Base-by-base conservation (phyloP, 345 rosid species). In the Trapa incisa region DNA sequence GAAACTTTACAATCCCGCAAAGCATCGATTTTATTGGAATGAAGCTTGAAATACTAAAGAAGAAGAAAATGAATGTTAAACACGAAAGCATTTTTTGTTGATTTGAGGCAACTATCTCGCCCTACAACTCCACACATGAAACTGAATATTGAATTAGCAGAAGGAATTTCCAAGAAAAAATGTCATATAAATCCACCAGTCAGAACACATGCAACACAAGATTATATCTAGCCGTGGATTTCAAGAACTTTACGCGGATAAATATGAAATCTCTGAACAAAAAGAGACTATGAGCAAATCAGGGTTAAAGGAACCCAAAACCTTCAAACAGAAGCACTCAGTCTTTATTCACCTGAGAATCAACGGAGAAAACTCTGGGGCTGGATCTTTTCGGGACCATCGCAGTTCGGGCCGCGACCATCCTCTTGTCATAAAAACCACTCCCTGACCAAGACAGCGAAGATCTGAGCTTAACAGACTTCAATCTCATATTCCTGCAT, bases 291-390 rank as follows among this genome's bases (percentile, higher is more conserved):
- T 11, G 11, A 45, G 11, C 48, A 45, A 45, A 45, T 6, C 48
- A 60, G 37, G 15, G 14, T 12, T 12, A 60, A 22, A 35, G 10
- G 64, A 35, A 60, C 17, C 15, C 38, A 60, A 35, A 22, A 61
- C 37, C 37, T 16, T 14, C 5, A 12, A 15, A 39, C 29, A 16
- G n/a, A 29, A 16, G 42, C 11, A 38, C 33, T 64, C 33, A 14
- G 47, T 14, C 29, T 33, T 39, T 15, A 47, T 78, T 12, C 64
- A 93, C 97, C 97, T 84, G 92, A 60, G 86, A 86, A 66, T 64
- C 72, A 47, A 82, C 61, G 52, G 84, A 73, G 41, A 71, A 67
- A 48, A 37, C 73, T 15, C 64, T 71, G 64, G 70, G 60, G 1
- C 50, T 47, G 54, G 76, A 48, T 48, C 53, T 83, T 65, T 69